Base-by-base conservation (phyloP, 306 rosid genomes). In the Calophaca sinica region DNA sequence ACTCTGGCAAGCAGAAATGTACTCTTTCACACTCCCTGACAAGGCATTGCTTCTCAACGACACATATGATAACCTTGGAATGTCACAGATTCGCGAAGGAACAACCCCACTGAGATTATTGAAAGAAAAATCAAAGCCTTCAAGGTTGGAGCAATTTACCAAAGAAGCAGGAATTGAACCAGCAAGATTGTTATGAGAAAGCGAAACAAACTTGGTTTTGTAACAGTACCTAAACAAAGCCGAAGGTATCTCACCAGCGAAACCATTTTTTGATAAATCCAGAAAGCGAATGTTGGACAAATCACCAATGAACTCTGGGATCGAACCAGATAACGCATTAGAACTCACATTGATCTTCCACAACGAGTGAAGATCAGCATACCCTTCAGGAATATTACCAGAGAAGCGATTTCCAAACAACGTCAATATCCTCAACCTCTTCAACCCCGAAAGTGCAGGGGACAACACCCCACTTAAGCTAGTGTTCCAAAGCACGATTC, bases 321-420 rank as follows among this genome's bases (percentile, higher is more conserved):
- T 86, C 48, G 83, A 86, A 78, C 99, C 99, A 5, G 96, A 87
- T 50, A 96, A 64, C 0, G 88, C 96, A 84, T 96, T 96, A 32
- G 96, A 80, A 80, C 98, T 96, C 81, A 96, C 35, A 88, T 96
- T 96, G 72, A 96, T 83, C 87, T 96, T 96, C 96, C 97, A 96
- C 84, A 96, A 68, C 6, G 96, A 81, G 48, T 83, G 82, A 78
- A 96, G 82, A 41, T 74, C 81, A 62, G 85, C 87, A 83, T 87
- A 96, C 13, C 72, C 92, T 66, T 82, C 75, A 3, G 99, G 99
- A 68, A 96, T 85, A 48, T 75, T 80, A 15, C 98, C 99, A 2
- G 84, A 73, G 66, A 96, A 90, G 8, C 83, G 81, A 74, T 96
- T 96, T 44, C 97, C 98, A 59, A 85, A 96, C 85, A 96, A 84